Evolutionary conservation across 164 flowering plant genomes (phyloP).

Genomic region (Macadamia integrifolia): DNA sequence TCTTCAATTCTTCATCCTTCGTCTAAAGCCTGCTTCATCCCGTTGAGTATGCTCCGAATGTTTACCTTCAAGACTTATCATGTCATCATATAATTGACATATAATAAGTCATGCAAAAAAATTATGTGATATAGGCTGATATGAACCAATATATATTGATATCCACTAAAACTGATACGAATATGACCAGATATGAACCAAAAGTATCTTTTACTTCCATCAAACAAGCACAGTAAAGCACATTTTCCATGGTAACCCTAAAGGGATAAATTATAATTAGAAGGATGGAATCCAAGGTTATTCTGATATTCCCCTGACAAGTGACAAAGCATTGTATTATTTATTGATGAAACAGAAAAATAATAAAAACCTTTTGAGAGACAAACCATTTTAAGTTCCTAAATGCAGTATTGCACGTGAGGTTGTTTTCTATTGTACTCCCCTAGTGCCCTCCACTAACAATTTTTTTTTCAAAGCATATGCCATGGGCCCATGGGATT

Average conservation of each 20-base stretch:
- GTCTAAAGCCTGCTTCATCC: no score
- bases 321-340: constrained; percentile 18
- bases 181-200: no score
- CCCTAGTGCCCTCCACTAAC: constrained; percentile 1
- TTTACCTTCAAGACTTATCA: no score
- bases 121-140: no score
- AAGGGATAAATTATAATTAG: constrained; percentile 16
- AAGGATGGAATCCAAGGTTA: constrained; percentile 51
- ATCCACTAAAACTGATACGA: no score
- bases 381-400: constrained; percentile 32
- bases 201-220: no score
- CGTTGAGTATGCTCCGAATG: no score
- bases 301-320: constrained; percentile 40
- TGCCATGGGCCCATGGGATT: constrained; percentile 16
- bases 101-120: no score
- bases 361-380: constrained; percentile 5
- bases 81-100: no score
- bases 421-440: constrained; percentile 24
- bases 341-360: no score
- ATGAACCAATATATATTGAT: no score
- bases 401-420: constrained; percentile 34
- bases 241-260: constrained; percentile 11
- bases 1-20: no score
- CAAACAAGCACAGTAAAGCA: background rate
- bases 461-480: constrained; percentile 20